A percentile compares a stretch with the other conserved stretches of the same genome.
phyloP scores from a whole-genome alignment of 106 monocot genomes.

The Allium fistulosum region DNA sequence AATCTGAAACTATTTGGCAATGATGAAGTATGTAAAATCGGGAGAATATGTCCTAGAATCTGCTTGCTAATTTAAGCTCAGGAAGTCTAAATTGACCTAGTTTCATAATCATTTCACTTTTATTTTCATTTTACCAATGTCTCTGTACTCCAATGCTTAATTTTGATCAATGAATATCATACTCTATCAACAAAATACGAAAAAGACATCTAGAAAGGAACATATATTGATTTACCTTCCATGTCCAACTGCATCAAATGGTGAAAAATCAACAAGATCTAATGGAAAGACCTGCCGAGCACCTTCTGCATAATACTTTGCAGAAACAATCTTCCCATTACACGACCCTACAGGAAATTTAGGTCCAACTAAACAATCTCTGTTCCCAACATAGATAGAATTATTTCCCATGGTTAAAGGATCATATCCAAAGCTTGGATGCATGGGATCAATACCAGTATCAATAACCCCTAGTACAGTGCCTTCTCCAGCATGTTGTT shows the following conservation, averaged over 20 bases:
- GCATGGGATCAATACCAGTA: conserved; percentile 65
- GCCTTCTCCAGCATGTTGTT: conserved; percentile 52
- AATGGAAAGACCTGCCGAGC: conserved; percentile 28
- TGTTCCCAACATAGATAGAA: background rate
- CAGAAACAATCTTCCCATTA: conserved; percentile 82
- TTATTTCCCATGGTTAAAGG: conserved; percentile 1
- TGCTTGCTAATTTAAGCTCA: no score
- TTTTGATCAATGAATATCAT: no score
- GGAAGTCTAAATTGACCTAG: no score
- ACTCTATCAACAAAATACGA: no score
- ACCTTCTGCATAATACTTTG: conserved; percentile 51
- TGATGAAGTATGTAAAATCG: no score
- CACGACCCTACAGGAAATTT: conserved; percentile 48
- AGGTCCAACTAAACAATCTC: conserved; percentile 32
- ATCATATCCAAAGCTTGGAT: conserved; percentile 68
- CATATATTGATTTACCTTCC: conserved; percentile 37
- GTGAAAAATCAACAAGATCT: conserved; percentile 44
- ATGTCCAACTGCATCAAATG: conserved; percentile 66
- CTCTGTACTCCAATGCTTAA: no score
- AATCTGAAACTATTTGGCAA: no score
- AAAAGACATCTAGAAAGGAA: no score
- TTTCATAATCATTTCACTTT: no score
- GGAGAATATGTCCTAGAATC: no score
- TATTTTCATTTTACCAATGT: no score
- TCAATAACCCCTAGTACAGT: conserved; percentile 68